Percentiles rank a stretch among this genome's conserved stretches.
These are phyloP conservation scores for Trichoderma sp. DNA, from an alignment of 2,329 filamentous ascomycete genomes.

Conservation along the genomic window DNA sequence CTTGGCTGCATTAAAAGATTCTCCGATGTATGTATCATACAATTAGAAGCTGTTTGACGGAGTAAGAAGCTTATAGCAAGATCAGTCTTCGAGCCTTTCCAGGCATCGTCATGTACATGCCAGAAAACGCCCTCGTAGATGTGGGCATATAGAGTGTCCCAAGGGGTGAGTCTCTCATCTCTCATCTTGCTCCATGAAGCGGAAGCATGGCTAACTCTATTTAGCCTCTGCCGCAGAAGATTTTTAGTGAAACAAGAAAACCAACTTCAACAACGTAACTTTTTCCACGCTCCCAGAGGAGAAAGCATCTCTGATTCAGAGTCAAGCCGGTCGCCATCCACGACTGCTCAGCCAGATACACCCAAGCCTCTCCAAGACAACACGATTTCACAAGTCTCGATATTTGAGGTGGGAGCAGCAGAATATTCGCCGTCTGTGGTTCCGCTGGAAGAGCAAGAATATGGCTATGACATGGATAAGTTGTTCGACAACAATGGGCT, in stretches of 20 bases:
- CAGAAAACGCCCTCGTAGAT: constrained; percentile 68
- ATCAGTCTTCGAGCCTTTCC: constrained; percentile 66
- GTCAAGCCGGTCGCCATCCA: constrained; percentile 61
- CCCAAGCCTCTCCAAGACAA: constrained; percentile 54
- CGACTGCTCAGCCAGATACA: constrained; percentile 57
- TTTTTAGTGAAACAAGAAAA: constrained; percentile 72
- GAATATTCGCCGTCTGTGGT: constrained; percentile 60
- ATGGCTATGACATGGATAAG: constrained; percentile 47
- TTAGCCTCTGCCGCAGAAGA: constrained; percentile 72
- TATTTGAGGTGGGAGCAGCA: constrained; percentile 46
- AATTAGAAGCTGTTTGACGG: background rate
- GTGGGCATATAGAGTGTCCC: constrained; percentile 62
- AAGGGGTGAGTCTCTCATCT: constrained; percentile 55
- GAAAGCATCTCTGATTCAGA: constrained; percentile 62
- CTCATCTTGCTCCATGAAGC: background rate
- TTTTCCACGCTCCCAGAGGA: constrained; percentile 57
- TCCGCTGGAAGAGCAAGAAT: constrained; percentile 58
- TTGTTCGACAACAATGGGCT: constrained; percentile 46
- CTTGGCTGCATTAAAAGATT: constrained; percentile 69
- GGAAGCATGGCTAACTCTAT: background rate
- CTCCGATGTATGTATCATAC: constrained; percentile 61
- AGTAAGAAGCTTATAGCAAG: background rate
- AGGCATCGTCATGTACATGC: constrained; percentile 69
- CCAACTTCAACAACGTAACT: constrained; percentile 62
- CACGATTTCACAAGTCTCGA: constrained; percentile 44